Base-by-base conservation (phyloP, 345 rosid genomes). In the Rhodomyrtus tomentosa region DNA sequence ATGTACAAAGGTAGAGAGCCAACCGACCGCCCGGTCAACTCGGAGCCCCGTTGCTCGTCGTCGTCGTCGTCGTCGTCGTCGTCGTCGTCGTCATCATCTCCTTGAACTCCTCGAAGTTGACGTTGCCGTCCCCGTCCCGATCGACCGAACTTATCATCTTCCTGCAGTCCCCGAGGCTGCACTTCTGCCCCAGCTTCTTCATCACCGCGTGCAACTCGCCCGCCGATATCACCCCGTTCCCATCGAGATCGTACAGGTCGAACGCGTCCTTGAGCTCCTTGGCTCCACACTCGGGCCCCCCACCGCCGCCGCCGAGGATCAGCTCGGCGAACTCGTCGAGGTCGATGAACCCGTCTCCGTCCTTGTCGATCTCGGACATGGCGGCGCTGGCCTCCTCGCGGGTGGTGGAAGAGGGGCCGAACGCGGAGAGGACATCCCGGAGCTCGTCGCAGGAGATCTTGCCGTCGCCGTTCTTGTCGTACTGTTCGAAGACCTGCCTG, bases 21-120 rank as follows among this genome's bases (percentile, higher is more conserved):
- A 10, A 79, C 29, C 25, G 50, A 76, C 14, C 7, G 50, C 45
- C 45, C 1, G 20, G 82, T 42, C 2, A 80, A 49, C 82, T 80
- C 29, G 54, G 15, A 50, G 38, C 36, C 29, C 54, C 38, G 27
- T 50, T 50, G 58, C 58, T 54, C 58, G 16, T 40, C 25, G 89
- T 80, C 99, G 95, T 97, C 99, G 95, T 97, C 91, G n/a, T 21
- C 53, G 18, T 51, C 45, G 58, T 54, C 32, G 68, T 53, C 49
- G 50, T 50, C 51, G 74, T 20, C 58, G 50, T 87, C 25, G 89
- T 80, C 99, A 97, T 97, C 99, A 97, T 97, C 91, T 79, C 83
- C 93, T 94, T 95, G 51, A 97, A 97, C 95, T 97, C 99, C 84
- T 95, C 95, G 56, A 97, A 97, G 74, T 97, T 94, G 62, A 97